A percentile compares a stretch with the other conserved stretches of the same genome.
These are phyloP conservation scores for Penicillium verhagenii DNA, from an alignment of 495 filamentous ascomycete species.

Conservation along the genomic window DNA sequence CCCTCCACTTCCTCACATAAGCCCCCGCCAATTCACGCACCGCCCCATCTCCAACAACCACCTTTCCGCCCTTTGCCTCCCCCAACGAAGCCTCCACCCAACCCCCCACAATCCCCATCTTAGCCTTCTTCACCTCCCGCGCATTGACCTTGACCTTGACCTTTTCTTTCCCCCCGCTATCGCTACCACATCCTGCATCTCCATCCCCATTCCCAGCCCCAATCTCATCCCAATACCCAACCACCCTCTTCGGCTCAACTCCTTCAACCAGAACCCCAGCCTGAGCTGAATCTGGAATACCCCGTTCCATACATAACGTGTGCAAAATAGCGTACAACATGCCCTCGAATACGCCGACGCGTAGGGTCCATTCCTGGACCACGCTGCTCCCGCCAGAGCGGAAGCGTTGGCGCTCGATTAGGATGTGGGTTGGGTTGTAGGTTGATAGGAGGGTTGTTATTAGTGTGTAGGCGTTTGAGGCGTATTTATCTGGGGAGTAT, in stretches of 20 bases:
- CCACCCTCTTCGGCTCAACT: conserved; percentile 43
- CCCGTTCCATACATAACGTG: conserved; percentile 48
- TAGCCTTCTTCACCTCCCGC: conserved; percentile 54
- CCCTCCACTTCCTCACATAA: conserved; percentile 49
- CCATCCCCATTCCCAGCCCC: neutral
- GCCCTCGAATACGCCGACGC: conserved; percentile 85
- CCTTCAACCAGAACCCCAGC: conserved; percentile 27
- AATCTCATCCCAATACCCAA: conserved; percentile 37
- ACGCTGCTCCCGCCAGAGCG: conserved; percentile 61
- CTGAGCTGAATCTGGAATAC: no score
- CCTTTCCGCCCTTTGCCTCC: neutral
- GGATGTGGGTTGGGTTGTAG: conserved; percentile 64
- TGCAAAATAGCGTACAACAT: conserved; percentile 81
- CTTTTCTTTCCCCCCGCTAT: conserved; percentile 24
- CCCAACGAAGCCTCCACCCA: conserved; percentile 43
- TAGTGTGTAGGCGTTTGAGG: conserved; percentile 61
- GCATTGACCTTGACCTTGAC: no score
- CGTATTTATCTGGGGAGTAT: conserved; percentile 49
- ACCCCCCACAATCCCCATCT: conserved; percentile 60
- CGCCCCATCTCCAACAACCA: conserved; percentile 30
- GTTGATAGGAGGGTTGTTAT: conserved; percentile 47
- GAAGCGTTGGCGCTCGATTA: conserved; percentile 90
- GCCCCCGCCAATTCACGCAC: conserved; percentile 37
- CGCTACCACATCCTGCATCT: neutral
- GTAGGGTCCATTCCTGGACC: conserved; percentile 85